Conservation (phyloP, 2,329 filamentous ascomycete genomes). For the Lachnum nothofagi region DNA sequence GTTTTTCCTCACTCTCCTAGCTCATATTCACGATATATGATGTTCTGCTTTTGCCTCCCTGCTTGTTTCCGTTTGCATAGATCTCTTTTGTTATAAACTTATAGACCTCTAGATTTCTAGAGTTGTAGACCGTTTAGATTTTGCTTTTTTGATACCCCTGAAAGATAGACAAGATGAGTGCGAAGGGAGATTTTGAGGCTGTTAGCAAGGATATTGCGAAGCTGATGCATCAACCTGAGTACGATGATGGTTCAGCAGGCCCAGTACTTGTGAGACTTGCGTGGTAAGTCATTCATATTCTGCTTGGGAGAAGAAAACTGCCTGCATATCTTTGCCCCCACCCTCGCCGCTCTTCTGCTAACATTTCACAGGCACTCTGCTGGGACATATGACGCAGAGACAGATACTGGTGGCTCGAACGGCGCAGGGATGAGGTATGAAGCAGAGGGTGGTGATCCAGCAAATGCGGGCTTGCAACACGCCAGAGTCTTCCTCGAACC, state of each 20-base stretch:
- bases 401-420: constrained; percentile 59
- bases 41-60: constrained; percentile 1
- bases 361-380: constrained; percentile 49
- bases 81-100: background rate
- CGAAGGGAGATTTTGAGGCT: constrained; percentile 62
- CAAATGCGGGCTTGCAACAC: constrained; percentile 60
- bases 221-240: constrained; percentile 54
- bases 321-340: background rate
- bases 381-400: constrained; percentile 55
- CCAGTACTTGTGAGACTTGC: constrained; percentile 60
- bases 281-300: constrained; percentile 41
- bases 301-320: background rate
- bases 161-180: constrained; percentile 24
- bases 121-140: constrained; percentile 5
- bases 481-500: constrained; percentile 60
- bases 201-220: constrained; percentile 50
- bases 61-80: constrained; percentile 5
- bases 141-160: background rate
- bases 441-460: constrained; percentile 57
- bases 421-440: constrained; percentile 64
- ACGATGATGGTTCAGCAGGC: constrained; percentile 60
- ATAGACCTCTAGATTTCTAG: constrained; percentile 10
- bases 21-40: constrained; percentile 3
- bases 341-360: constrained; percentile 1
- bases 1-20: constrained; percentile 11